Evolutionary conservation across 2,329 filamentous ascomycete genomes (phyloP), one percentile per base, ranked within the genome.

Genomic region (Aspergillus clavatus): DNA sequence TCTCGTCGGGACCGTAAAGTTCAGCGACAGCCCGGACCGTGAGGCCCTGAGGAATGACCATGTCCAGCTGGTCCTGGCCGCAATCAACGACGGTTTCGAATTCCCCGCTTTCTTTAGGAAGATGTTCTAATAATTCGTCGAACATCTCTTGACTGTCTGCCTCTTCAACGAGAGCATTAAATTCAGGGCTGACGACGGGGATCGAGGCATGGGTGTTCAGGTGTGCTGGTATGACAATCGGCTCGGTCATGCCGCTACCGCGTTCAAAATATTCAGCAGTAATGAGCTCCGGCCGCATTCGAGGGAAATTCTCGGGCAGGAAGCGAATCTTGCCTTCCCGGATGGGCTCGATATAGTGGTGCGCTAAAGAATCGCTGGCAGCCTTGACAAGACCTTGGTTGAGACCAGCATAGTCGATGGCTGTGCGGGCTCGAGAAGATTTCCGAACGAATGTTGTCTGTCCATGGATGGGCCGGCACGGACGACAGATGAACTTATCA

Each of bases 341-440:
- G 63, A 86, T 82, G 5, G 78, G 77, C 51, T 82, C 75, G 44
- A 86, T 82, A 59, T 85, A 85, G 57, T 84, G 82, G 59, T 86
- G 82, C 50, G 84, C 80, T 39, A 76, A 69, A 24, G 78, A 79
- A 48, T 85, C 81, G 43, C 80, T 78, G 5, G 81, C 80, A 1
- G 81, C 81, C 60, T 82, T 82, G 42, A 85, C 70, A 11, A 84
- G 74, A 31, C 82, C 82, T 61, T 83, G 78, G 54, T 85, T 82
- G 31, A 86, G 70, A 38, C 81, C 81, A 40, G 81, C 81, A 62
- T 86, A 86, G 59, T 86, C 82, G 47, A 85, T 83, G 12, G 79
- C 77, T 26, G 79, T 81, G 55, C 83, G 79, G 24, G 81, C 79
- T 42, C 82, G 74, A 38, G 77, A 75, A 18, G 82, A 85, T 59